Evolutionary conservation across 1,284 basidiomycete species (phyloP), one percentile per base, ranked within the genome.

Genomic region (Lentinus polychrous): DNA sequence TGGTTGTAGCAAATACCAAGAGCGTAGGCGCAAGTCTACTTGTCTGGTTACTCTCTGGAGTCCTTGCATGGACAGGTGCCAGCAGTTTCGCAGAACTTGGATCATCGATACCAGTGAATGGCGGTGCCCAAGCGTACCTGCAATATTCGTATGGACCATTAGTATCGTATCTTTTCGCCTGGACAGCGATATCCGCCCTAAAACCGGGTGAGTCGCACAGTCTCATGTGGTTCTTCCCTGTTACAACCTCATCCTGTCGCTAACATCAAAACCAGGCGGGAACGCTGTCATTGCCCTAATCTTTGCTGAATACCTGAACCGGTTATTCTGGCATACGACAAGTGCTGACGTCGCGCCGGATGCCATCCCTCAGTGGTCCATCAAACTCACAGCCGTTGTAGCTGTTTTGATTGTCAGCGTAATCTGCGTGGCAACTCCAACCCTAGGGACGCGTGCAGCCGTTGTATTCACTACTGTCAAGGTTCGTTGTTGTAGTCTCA

Each of bases 31-130:
- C 91, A 27, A 91, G 89, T 70, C 66, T 94, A 22, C 40, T 75
- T 11, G 88, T 94, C 7, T 94, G 91, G 91, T 56, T 88, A 8
- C 69, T 76, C 2, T 84, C 87, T 48, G 92, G 92, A 2, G 50
- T 93, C 10, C 70, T 97, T 10, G 91, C 80, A 2, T 96, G 94
- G 94, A 95, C 94, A 3, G 94, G 94, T 2, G 92, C 91, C 36
- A 91, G 88, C 62, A 91, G 86, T 56, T 94, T 86, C 62, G 91
- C 91, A 7, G 91, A 95, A 67, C 73, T 96, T 46, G 89, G 90
- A 47, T 83, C 81, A 33, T 83, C 78, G 49, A 91, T 91, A 69
- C 92, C 84, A 48, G 74, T 86, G 56, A 91, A 94, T 57, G 94
- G 93, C 22, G 94, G 94, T 20, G 84, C 92, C 12, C 94, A 96